Percentiles rank a stretch among this genome's conserved stretches.
Conservation (phyloP, 345 rosid genomes). For the Eucalyptus fibrosa region DNA sequence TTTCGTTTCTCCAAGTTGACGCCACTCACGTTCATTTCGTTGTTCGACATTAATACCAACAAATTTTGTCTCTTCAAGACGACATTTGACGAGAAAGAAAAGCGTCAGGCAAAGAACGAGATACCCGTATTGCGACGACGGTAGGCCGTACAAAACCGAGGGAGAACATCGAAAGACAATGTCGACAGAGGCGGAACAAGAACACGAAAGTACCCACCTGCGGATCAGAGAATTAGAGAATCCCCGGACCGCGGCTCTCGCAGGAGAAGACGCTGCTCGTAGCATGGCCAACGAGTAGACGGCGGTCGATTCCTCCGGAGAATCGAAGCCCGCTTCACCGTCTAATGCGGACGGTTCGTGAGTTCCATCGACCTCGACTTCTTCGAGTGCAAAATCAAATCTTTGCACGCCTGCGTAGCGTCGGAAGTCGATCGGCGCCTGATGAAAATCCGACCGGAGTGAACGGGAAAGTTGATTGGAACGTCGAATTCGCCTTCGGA, state of each 20-base stretch:
- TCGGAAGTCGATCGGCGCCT: neutral
- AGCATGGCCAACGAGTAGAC: neutral
- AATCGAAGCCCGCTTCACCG: neutral
- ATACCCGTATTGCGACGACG: neutral
- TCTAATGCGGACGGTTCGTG: neutral
- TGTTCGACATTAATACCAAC: neutral
- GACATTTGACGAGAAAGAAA: neutral
- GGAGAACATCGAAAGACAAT: neutral
- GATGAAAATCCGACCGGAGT: neutral
- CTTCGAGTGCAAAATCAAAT: neutral
- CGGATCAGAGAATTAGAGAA: neutral
- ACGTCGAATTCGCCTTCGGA: neutral
- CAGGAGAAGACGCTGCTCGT: neutral
- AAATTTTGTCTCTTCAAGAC: neutral
- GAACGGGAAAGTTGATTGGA: neutral
- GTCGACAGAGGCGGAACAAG: neutral
- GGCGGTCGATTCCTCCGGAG: neutral
- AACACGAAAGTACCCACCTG: neutral
- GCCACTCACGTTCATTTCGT: neutral
- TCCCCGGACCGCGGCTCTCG: neutral
- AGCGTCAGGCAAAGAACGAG: neutral
- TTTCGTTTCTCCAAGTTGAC: neutral
- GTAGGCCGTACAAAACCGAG: neutral
- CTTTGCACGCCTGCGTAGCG: neutral
- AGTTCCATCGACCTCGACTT: neutral